phyloP scores from a whole-genome alignment of 441 rosid genomes.

The Adansonia grandidieri region DNA sequence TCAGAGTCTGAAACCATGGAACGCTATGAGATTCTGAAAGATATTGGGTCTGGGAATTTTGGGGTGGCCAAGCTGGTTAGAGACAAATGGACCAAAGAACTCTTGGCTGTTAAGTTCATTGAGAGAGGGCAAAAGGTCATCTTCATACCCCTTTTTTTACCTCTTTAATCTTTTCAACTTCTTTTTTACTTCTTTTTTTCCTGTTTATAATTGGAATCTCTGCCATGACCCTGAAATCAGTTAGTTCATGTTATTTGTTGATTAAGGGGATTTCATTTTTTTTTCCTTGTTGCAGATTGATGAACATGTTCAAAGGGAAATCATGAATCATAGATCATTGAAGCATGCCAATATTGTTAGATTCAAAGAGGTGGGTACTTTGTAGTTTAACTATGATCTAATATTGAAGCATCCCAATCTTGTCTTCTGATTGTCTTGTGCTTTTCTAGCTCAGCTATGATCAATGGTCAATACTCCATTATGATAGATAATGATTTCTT shows the following conservation, averaged over 20 bases:
- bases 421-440: too few relatives aligned
- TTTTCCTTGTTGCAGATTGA: conserved; percentile 52
- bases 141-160: neutral
- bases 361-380: conserved; percentile 54
- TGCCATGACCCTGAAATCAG: neutral
- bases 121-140: conserved; percentile 63
- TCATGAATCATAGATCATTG: conserved; percentile 61
- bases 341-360: conserved; percentile 64
- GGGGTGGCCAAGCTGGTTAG: conserved; percentile 61
- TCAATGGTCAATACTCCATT: conserved; percentile 22
- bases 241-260: neutral
- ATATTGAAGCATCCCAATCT: too few relatives aligned
- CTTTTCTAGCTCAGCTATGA: neutral
- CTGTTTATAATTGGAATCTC: conserved; percentile 11
- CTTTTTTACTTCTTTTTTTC: neutral
- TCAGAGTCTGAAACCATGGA: conserved; percentile 56
- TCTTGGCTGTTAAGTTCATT: conserved; percentile 63
- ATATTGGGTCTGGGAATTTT: conserved; percentile 69
- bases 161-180: neutral
- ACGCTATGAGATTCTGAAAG: conserved; percentile 56
- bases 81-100: conserved; percentile 51
- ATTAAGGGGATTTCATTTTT: conserved; percentile 16
- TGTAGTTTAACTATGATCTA: too few relatives aligned
- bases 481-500: too few relatives aligned
- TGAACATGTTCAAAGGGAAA: conserved; percentile 61